These are phyloP conservation scores for Fusarium chaquense DNA, from an alignment of 2,329 filamentous ascomycete genomes.

Conservation along the genomic window DNA sequence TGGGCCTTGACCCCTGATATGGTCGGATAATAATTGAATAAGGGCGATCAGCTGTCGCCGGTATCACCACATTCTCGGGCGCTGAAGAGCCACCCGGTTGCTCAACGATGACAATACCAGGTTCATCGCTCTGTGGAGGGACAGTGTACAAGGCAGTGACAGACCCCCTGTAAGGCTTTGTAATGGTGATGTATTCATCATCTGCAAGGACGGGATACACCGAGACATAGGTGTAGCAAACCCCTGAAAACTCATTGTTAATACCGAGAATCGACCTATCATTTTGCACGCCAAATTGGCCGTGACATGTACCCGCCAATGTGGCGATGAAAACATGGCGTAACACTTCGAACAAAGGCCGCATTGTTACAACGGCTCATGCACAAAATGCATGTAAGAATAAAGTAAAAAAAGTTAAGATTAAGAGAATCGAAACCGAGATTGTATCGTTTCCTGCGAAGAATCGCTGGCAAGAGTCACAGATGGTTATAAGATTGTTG, in stretches of 20 bases:
- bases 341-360: constrained; percentile 21
- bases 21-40: constrained; percentile 41
- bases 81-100: constrained; percentile 27
- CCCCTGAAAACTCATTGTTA: constrained; percentile 39
- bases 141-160: constrained; percentile 39
- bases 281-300: constrained; percentile 35
- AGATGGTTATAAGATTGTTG: constrained; percentile 29
- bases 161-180: constrained; percentile 37
- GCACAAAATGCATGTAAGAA: not conserved
- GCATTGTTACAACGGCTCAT: constrained; percentile 20
- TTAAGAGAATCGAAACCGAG: not conserved
- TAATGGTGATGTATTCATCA: constrained; percentile 41
- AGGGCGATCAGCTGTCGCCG: constrained; percentile 30
- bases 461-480: not conserved
- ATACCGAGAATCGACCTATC: constrained; percentile 41
- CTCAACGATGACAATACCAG: constrained; percentile 39
- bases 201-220: constrained; percentile 42
- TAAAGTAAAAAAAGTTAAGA: constrained; percentile 8
- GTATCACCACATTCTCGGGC: constrained; percentile 34
- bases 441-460: not conserved
- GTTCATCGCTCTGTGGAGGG: constrained; percentile 34
- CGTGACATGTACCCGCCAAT: constrained; percentile 13
- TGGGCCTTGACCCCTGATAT: constrained; percentile 26
- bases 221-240: constrained; percentile 47
- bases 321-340: constrained; percentile 20